Evolutionary conservation across 1,139 yeast genomes (phyloP), one percentile per base, ranked within the genome.

Genomic region (Geotrichum macrosporum): DNA sequence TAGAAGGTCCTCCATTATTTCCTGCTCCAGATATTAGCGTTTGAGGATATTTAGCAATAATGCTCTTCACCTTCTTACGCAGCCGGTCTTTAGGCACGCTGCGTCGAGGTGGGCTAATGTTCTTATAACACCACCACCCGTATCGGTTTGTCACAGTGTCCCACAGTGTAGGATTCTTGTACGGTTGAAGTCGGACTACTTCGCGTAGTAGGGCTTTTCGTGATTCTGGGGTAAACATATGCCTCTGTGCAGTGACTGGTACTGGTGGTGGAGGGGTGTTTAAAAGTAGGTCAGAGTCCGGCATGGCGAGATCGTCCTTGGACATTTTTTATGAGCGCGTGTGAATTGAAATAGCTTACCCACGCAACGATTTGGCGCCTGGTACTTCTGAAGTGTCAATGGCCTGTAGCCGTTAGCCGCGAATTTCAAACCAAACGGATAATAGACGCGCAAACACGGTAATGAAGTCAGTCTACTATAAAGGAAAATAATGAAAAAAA

Each of bases 51-150:
- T 44, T 43, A 9, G 47, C 42, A 29, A 49, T 26, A 26, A 49
- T 49, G 33, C 40, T 44, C 36, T 49, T 49, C 37, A 49, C 52
- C 39, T 49, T 49, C 33, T 49, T 49, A 6, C 52, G 29, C 16
- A 49, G 34, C n/a, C 52, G 39, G 34, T 49, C 50, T 35, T 49
- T 49, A 22, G 52, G 52, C 12, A 49, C 52, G 24, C 35, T 41
- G 19, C 48, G 40, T 6, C 52, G 40, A 9, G 48, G 27, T 18
- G 52, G 52, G 29, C 35, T 20, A 24, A 49, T 46, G 18, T 49
- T 29, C 27, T 42, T 31, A 21, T 46, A 49, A 33, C 52, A 49
- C 52, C 52, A 49, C 52, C 52, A 49, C 15, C 52, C 48, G 34
- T 49, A 49, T 8, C 47, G 31, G 24, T 49, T 41, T 10, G 52